Conservation (phyloP, 345 rosid genomes). For the Theobroma cacao region DNA sequence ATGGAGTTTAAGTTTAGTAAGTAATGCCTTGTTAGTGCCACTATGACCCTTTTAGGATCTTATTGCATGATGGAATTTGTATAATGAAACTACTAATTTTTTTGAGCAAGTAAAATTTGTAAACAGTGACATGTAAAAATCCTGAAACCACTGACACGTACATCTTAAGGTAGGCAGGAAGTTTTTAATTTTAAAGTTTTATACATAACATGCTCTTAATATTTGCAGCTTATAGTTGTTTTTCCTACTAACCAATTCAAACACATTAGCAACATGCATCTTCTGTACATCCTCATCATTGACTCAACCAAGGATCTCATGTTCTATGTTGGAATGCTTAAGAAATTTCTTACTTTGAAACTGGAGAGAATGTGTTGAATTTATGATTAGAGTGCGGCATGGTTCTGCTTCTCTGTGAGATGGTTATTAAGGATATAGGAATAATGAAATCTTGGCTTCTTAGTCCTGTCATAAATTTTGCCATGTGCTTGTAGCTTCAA, state of each 20-base stretch:
- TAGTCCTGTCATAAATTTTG: not conserved
- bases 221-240: not conserved
- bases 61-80: conserved; percentile 2
- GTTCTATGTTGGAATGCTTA: not conserved
- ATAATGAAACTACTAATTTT: not conserved
- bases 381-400: not conserved
- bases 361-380: not conserved
- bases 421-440: not conserved
- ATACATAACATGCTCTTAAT: not conserved
- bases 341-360: not conserved
- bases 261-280: not conserved
- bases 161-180: not conserved
- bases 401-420: not conserved
- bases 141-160: not conserved
- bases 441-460: not conserved
- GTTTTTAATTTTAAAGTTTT: not conserved
- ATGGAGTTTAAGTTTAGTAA: not conserved
- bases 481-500: not conserved
- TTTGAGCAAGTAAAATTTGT: not conserved
- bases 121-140: not conserved
- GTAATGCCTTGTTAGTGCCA: not conserved
- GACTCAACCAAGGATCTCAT: not conserved
- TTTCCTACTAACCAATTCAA: not conserved
- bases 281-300: too few relatives aligned
- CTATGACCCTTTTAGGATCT: not conserved